phyloP scores from a whole-genome alignment of 331 rosid species.

The Arachis monticola region DNA sequence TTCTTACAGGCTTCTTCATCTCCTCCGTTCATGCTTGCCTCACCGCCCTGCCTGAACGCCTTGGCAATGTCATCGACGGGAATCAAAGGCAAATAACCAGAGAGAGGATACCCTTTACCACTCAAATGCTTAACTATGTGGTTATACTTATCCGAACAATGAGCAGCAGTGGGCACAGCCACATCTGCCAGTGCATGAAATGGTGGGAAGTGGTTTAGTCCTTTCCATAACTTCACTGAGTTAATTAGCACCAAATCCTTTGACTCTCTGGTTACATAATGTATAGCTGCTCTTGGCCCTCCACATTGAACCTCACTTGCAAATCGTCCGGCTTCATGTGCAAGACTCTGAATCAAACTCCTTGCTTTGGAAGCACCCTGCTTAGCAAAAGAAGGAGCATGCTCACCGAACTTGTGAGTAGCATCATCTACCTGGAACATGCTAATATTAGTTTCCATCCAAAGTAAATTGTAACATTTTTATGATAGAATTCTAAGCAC shows the following conservation, averaged over 20 bases:
- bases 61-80: conserved; percentile 61
- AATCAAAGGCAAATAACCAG: conserved; percentile 63
- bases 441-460: not conserved
- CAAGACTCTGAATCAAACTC: conserved; percentile 42
- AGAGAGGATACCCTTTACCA: conserved; percentile 57
- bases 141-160: conserved; percentile 63
- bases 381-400: conserved; percentile 69
- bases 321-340: conserved; percentile 45
- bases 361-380: conserved; percentile 42
- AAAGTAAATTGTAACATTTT: not conserved
- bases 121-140: conserved; percentile 47
- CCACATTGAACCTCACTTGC: conserved; percentile 51
- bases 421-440: conserved; percentile 67
- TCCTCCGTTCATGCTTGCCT: conserved; percentile 28
- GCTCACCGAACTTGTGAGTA: conserved; percentile 52
- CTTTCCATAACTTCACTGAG: conserved; percentile 63
- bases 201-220: conserved; percentile 46
- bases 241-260: conserved; percentile 54
- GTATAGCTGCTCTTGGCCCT: conserved; percentile 69
- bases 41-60: conserved; percentile 47
- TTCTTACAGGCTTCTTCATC: not conserved
- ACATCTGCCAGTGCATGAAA: conserved; percentile 56
- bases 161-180: conserved; percentile 55
- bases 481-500: not conserved
- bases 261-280: conserved; percentile 56